These are phyloP conservation scores for Puccinia polysora DNA, from an alignment of 1,284 basidiomycete species.

Conservation along the genomic window DNA sequence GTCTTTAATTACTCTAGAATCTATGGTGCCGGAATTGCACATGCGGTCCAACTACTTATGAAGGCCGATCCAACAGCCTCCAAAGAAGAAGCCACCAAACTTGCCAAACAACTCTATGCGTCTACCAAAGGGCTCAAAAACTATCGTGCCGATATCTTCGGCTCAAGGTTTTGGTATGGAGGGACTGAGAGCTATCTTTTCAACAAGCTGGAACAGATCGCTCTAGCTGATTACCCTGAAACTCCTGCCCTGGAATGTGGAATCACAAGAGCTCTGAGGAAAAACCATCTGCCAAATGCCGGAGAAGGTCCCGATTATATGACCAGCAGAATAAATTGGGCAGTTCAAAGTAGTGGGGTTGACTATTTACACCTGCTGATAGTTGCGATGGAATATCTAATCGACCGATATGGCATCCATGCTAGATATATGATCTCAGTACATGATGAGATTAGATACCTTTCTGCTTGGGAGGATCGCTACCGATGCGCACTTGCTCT, in stretches of 20 bases:
- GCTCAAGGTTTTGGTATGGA: constrained; percentile 86
- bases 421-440: constrained; percentile 95
- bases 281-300: constrained; percentile 71
- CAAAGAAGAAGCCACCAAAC: constrained; percentile 69
- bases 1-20: constrained; percentile 99
- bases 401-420: constrained; percentile 72
- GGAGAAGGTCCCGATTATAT: constrained; percentile 72
- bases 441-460: constrained; percentile 92
- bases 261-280: constrained; percentile 84
- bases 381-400: constrained; percentile 87
- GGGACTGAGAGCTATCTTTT: constrained; percentile 97
- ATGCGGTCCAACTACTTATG: constrained; percentile 80
- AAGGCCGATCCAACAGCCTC: constrained; percentile 79
- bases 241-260: constrained; percentile 93
- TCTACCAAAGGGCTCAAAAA: constrained; percentile 88
- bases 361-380: constrained; percentile 97
- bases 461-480: constrained; percentile 79
- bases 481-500: constrained; percentile 86
- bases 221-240: constrained; percentile 74
- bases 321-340: constrained; percentile 98
- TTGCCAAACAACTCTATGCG: constrained; percentile 81
- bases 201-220: constrained; percentile 96
- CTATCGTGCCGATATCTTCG: constrained; percentile 50
- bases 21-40: constrained; percentile 93
- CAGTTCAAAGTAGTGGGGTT: constrained; percentile 95